phyloP scores from a whole-genome alignment of 345 rosid species.

The Bretschneidera sinensis region DNA sequence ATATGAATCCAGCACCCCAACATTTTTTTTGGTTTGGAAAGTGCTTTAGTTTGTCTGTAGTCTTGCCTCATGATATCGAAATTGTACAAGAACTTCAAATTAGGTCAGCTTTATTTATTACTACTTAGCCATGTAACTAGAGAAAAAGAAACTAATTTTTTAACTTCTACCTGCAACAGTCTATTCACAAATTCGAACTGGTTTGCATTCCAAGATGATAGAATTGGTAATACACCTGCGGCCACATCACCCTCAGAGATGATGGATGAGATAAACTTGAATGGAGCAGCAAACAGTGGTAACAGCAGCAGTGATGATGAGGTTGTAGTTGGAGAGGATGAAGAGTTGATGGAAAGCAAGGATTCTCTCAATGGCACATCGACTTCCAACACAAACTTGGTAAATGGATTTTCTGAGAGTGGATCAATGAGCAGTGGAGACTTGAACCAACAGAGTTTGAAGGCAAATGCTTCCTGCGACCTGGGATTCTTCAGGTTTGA shows the following conservation, averaged over 20 bases:
- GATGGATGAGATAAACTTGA: constrained; percentile 65
- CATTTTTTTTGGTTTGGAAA: not conserved
- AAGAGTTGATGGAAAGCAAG: constrained; percentile 52
- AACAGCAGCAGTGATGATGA: constrained; percentile 89
- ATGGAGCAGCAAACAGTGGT: constrained; percentile 52
- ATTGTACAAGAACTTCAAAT: not conserved
- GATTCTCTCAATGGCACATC: constrained; percentile 37
- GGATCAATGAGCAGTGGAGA: constrained; percentile 17
- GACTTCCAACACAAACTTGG: constrained; percentile 31
- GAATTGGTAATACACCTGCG: constrained; percentile 35
- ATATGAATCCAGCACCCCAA: too few relatives aligned
- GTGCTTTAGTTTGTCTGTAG: not conserved
- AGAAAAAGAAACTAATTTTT: too few relatives aligned
- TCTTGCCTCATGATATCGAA: not conserved
- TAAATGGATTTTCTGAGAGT: constrained; percentile 28
- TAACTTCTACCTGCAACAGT: constrained; percentile 36
- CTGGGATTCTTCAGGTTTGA: constrained; percentile 50
- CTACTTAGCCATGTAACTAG: not conserved
- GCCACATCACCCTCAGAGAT: constrained; percentile 46
- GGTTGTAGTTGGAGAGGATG: constrained; percentile 79
- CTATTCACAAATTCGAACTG: constrained; percentile 92
- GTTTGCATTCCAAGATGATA: constrained; percentile 94
- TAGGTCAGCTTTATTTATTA: not conserved
- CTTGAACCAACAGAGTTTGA: constrained; percentile 22
- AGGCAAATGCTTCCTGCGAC: constrained; percentile 31